Conservation (phyloP, 768 basidiomycete genomes). For the Rhodotorula kratochvilovae region DNA sequence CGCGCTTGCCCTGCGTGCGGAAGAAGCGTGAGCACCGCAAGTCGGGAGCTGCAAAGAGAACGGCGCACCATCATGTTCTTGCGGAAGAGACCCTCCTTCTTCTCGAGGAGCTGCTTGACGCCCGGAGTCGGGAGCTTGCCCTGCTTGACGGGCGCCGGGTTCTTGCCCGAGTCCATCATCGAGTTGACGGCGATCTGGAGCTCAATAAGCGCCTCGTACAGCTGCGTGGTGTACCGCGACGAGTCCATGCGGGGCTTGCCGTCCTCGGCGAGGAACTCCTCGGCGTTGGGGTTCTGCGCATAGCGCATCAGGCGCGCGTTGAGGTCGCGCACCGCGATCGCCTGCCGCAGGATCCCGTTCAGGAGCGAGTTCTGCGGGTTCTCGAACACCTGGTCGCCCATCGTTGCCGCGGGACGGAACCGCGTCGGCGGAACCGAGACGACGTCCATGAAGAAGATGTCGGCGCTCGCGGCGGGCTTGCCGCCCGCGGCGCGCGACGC, state of each 20-base stretch:
- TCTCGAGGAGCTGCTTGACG: conserved; percentile 93
- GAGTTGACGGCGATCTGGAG: conserved; percentile 92
- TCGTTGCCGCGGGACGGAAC: conserved; percentile 85
- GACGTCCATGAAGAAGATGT: conserved; percentile 96
- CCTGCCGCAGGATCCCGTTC: conserved; percentile 70
- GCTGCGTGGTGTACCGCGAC: conserved; percentile 59
- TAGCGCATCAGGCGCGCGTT: conserved; percentile 63
- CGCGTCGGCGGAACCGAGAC: conserved; percentile 87
- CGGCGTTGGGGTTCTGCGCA: conserved; percentile 55
- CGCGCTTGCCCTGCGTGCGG: conserved; percentile 79
- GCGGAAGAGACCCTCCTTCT: conserved; percentile 96
- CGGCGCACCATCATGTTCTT: conserved; percentile 92
- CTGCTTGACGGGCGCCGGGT: conserved; percentile 73
- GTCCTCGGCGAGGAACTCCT: conserved; percentile 46
- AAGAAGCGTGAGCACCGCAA: conserved; percentile 1
- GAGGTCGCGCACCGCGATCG: conserved; percentile 71
- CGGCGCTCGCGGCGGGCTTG: conserved; percentile 60
- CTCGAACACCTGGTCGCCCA: conserved; percentile 90
- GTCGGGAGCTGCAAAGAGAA: conserved; percentile 7
- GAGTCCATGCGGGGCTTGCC: conserved; percentile 54
- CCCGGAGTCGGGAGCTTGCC: conserved; percentile 88
- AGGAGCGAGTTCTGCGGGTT: conserved; percentile 92
- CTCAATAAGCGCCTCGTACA: conserved; percentile 78
- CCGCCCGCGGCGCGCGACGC: not conserved
- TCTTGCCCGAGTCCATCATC: conserved; percentile 95